Evolutionary conservation across 169 alveolate genomes (phyloP).

Genomic region (Plasmodium sp.): DNA sequence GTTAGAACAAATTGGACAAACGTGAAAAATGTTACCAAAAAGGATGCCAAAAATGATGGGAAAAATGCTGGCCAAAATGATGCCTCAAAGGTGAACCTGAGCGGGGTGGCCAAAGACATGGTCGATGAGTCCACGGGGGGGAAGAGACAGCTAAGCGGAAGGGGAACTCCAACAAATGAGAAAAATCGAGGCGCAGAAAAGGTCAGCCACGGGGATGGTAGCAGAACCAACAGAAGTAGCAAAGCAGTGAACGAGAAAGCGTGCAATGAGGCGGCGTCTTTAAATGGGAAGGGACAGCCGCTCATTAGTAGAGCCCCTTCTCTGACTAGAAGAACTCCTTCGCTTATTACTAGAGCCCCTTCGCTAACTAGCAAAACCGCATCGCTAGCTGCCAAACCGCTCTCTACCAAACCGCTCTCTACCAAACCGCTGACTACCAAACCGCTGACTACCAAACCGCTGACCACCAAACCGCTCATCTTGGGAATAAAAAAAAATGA

Average conservation of each 20-base stretch:
- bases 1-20: not conserved
- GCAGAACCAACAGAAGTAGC: not conserved
- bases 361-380: not conserved
- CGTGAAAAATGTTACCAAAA: conserved; percentile 1
- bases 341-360: not conserved
- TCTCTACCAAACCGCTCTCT: too few relatives aligned
- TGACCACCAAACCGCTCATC: not conserved
- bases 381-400: not conserved
- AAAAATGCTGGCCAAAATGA: not conserved
- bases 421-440: too few relatives aligned
- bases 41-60: too few relatives aligned
- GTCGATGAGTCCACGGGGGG: not conserved
- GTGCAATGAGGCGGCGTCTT: not conserved
- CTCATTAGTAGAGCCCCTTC: not conserved
- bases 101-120: not conserved
- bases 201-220: not conserved
- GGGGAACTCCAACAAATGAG: not conserved
- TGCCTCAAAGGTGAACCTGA: not conserved
- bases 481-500: conserved; percentile 14
- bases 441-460: too few relatives aligned
- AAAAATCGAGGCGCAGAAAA: not conserved
- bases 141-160: not conserved
- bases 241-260: not conserved
- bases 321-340: not conserved
- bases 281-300: not conserved